These are phyloP conservation scores for Wickerhamiella siamensis DNA, from an alignment of 805 yeast species.

Conservation along the genomic window DNA sequence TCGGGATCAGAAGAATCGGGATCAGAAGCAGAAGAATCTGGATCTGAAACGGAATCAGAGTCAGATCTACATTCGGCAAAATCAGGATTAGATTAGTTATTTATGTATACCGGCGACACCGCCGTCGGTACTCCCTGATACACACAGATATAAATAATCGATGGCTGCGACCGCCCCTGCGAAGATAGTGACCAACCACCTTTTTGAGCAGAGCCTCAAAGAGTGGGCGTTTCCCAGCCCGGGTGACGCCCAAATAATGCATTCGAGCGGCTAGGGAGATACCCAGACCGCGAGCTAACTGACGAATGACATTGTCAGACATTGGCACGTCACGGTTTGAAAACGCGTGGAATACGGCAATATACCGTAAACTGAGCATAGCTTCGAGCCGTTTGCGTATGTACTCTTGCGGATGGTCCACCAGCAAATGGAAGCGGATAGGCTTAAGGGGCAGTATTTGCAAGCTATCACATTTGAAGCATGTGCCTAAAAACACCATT, in stretches of 20 bases:
- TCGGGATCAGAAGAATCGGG: too few relatives aligned
- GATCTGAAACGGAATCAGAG: neutral
- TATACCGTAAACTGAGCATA: neutral
- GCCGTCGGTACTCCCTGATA: neutral
- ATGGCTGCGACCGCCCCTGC: neutral
- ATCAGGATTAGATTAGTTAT: neutral
- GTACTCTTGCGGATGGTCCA: neutral
- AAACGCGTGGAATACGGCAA: neutral
- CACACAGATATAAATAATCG: neutral
- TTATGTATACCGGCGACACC: neutral
- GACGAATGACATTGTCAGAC: neutral
- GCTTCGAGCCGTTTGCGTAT: neutral
- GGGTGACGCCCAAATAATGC: neutral
- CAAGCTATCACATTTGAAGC: constrained; percentile 12
- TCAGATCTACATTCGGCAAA: neutral
- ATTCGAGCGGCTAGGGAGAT: neutral
- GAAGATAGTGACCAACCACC: too few relatives aligned
- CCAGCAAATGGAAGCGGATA: constrained; percentile 1
- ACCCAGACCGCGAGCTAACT: neutral
- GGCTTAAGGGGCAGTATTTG: constrained; percentile 29
- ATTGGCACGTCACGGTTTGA: neutral
- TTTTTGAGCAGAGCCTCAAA: neutral
- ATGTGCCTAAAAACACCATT: constrained; percentile 11
- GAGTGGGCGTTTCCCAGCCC: neutral
- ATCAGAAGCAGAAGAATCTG: neutral